These are phyloP conservation scores for Solioccasus polychromus DNA, from an alignment of 768 basidiomycete genomes.

Conservation along the genomic window DNA sequence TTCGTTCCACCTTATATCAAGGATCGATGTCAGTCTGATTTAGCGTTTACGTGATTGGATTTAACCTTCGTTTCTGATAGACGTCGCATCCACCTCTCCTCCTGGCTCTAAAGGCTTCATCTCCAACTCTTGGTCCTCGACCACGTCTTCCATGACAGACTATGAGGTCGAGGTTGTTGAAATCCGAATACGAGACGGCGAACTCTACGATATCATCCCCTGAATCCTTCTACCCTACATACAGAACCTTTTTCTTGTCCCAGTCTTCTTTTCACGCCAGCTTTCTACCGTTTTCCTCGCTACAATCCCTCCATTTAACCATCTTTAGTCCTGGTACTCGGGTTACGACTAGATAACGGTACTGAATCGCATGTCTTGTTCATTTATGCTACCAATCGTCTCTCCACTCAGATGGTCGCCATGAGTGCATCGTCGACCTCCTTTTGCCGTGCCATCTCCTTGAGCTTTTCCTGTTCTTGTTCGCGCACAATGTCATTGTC, in stretches of 20 bases:
- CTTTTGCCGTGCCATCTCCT: constrained; percentile 49
- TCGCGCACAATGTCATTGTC: constrained; percentile 66
- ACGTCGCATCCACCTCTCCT: constrained; percentile 81
- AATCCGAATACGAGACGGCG: constrained; percentile 78
- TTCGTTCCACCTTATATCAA: constrained; percentile 89
- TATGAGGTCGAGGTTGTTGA: constrained; percentile 88
- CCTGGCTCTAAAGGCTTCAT: constrained; percentile 65
- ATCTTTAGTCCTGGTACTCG: background rate
- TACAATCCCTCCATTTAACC: background rate
- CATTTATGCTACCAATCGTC: background rate
- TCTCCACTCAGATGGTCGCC: constrained; percentile 36
- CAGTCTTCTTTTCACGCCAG: background rate
- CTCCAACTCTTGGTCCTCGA: constrained; percentile 66
- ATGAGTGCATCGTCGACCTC: constrained; percentile 68
- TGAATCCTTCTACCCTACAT: too few relatives aligned
- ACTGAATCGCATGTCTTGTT: constrained; percentile 1
- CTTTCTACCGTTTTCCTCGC: constrained; percentile 3
- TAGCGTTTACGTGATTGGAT: background rate
- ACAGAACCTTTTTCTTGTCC: constrained; percentile 5
- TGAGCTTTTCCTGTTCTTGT: constrained; percentile 52
- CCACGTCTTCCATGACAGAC: constrained; percentile 63
- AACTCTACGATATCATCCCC: constrained; percentile 75
- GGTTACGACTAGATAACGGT: constrained; percentile 10
- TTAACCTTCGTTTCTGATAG: constrained; percentile 32
- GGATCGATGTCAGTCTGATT: constrained; percentile 70